Evolutionary conservation across 75 land plant genomes (phyloP).

Genomic region (Selaginella moellendorffii): DNA sequence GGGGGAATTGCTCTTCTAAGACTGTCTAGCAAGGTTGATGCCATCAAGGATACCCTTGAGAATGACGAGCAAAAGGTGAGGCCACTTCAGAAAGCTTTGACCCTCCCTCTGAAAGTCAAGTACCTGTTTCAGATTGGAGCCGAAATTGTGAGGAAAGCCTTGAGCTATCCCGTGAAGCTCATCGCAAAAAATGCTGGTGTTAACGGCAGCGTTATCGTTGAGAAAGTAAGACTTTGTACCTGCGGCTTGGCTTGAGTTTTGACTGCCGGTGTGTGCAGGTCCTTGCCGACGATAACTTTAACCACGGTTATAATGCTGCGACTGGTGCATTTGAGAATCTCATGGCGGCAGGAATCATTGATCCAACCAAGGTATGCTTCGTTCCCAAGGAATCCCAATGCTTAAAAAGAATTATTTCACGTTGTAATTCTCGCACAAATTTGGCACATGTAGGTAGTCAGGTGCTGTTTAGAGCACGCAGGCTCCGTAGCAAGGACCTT

Average conservation of each 20-base stretch:
- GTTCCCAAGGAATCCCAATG: background rate
- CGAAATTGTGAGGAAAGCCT: constrained; percentile 70
- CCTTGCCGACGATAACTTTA: constrained; percentile 37
- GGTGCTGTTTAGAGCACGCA: background rate
- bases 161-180: constrained; percentile 53
- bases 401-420: background rate
- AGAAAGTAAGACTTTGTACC: constrained; percentile 44
- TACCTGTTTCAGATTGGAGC: constrained; percentile 64
- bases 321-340: constrained; percentile 62
- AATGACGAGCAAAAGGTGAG: constrained; percentile 78
- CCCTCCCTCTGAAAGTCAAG: no score
- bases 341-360: constrained; percentile 72
- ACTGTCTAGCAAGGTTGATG: constrained; percentile 65
- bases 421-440: background rate
- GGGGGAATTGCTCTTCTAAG: constrained; percentile 70
- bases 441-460: background rate
- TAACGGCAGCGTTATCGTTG: constrained; percentile 67
- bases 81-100: no score
- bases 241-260: no score
- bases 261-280: constrained; percentile 38
- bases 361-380: constrained; percentile 85
- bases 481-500: background rate
- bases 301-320: constrained; percentile 82
- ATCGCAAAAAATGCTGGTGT: constrained; percentile 88
- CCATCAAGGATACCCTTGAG: constrained; percentile 47